Evolutionary conservation across 371 early-diverging fungal species (phyloP).

Genomic region (Coemansia sp.): DNA sequence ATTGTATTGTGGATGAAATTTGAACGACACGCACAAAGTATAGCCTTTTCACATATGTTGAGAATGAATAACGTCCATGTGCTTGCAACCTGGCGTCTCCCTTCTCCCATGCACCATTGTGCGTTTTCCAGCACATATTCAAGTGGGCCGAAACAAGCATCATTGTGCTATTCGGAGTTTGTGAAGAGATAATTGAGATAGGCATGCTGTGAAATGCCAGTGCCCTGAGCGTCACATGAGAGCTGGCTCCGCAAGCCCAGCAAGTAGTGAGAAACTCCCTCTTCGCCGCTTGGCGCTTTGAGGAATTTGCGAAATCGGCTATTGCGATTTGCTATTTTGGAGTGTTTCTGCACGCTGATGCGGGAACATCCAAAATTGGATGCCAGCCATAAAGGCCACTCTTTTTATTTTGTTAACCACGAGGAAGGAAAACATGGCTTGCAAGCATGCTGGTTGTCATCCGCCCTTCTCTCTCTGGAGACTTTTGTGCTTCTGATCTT

Average conservation of each 20-base stretch:
- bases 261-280: neutral
- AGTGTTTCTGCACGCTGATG: neutral
- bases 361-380: neutral
- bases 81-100: neutral
- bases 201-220: neutral
- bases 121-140: neutral
- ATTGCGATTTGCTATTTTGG: neutral
- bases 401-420: neutral
- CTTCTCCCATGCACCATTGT: neutral
- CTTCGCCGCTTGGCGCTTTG: neutral
- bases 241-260: too few relatives aligned
- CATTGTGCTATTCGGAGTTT: neutral
- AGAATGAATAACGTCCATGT: neutral
- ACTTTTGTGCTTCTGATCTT: neutral
- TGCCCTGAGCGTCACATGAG: neutral
- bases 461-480: neutral
- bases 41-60: neutral
- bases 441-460: neutral
- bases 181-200: neutral
- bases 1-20: neutral
- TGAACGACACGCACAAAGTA: neutral
- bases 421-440: neutral
- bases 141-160: neutral
- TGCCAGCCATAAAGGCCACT: neutral
- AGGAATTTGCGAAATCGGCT: neutral